Percentiles rank a stretch among this genome's conserved stretches.
phyloP scores from a whole-genome alignment of 1,284 basidiomycete genomes.

The Pholiota adiposa region DNA sequence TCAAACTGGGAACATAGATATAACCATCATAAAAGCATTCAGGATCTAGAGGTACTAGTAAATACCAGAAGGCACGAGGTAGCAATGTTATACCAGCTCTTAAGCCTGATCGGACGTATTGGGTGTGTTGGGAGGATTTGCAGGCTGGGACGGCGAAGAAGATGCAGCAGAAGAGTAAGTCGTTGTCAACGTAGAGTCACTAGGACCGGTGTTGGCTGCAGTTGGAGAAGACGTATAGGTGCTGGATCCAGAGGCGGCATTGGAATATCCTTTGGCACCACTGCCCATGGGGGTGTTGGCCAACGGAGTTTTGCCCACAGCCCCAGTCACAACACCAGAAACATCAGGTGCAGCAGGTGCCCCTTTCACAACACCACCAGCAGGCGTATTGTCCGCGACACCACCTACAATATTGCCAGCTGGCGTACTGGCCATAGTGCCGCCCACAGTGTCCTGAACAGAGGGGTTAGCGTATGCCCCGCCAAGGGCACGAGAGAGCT shows the following conservation, averaged over 20 bases:
- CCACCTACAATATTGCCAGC: background rate
- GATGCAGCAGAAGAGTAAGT: background rate
- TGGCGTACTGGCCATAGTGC: background rate
- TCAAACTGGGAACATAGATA: background rate
- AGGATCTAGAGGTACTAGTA: background rate
- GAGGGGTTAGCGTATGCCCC: background rate
- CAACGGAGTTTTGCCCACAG: no score
- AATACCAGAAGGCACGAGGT: background rate
- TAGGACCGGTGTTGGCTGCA: conserved; percentile 9
- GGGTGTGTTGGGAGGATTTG: conserved; percentile 22
- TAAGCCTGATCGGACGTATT: conserved; percentile 1
- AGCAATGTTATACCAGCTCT: background rate
- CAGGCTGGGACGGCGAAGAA: conserved; percentile 16
- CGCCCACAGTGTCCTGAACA: background rate
- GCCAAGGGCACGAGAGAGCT: conserved; percentile 6
- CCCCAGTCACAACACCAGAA: background rate
- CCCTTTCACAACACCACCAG: background rate
- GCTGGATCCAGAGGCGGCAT: conserved; percentile 4
- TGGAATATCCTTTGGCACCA: background rate
- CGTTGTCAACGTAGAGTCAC: background rate
- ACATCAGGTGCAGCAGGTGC: background rate
- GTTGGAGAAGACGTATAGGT: background rate
- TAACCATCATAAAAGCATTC: background rate
- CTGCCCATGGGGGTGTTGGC: no score
- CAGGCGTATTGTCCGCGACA: no score